Evolutionary conservation across 148 eudicot genomes (phyloP).

Genomic region (Persicaria maculosa): DNA sequence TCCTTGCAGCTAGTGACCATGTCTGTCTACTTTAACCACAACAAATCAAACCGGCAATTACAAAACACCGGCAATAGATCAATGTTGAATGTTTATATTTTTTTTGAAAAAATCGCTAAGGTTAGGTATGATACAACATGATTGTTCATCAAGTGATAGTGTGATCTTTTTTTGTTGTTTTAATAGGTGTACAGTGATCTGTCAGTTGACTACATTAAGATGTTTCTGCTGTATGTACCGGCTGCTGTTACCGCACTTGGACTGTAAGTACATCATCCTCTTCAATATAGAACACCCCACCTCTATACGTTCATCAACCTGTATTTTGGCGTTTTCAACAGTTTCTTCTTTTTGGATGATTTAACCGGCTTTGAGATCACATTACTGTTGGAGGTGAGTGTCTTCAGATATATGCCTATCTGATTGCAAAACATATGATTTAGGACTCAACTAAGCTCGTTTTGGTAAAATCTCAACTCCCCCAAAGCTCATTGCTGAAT

Average conservation of each 20-base stretch:
- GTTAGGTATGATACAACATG: background rate
- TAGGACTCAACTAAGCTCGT: background rate
- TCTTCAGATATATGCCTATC: background rate
- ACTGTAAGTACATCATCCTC: conserved; percentile 46
- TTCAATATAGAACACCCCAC: background rate
- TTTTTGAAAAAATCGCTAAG: too few species aligned
- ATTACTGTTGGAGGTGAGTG: conserved; percentile 61
- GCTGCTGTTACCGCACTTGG: conserved; percentile 81
- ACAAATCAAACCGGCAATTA: background rate
- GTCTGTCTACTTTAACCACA: too few species aligned
- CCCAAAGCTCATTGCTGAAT: background rate
- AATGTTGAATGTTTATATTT: background rate
- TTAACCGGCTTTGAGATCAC: conserved; percentile 87
- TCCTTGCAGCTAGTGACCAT: too few species aligned
- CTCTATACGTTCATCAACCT: background rate
- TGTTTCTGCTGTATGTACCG: conserved; percentile 79
- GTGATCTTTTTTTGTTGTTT: background rate
- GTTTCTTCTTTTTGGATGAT: conserved; percentile 94
- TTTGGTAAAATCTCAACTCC: background rate
- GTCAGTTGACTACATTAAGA: conserved; percentile 77
- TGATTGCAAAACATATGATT: background rate
- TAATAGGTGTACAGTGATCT: conserved; percentile 88
- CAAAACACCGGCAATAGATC: background rate
- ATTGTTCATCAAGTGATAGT: background rate
- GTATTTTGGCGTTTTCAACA: conserved; percentile 13